phyloP scores from a whole-genome alignment of 495 filamentous ascomycete species.

The Xylaria nigripes region DNA sequence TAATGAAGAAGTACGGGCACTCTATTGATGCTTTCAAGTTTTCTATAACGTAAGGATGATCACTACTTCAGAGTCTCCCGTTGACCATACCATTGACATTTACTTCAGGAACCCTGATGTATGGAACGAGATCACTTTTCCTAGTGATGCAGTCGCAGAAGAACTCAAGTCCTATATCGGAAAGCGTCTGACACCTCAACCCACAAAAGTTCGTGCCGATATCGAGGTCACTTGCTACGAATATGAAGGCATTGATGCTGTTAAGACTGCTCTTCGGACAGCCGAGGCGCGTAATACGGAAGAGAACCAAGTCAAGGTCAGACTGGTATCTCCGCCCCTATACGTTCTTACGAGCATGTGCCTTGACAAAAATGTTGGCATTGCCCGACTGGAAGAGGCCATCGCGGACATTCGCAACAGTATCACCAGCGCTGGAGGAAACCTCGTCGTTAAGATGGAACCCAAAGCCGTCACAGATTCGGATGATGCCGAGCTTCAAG shows the following conservation, averaged over 20 bases:
- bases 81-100: neutral
- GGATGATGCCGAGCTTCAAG: constrained; percentile 92
- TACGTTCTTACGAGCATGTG: constrained; percentile 89
- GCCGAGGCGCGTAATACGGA: constrained; percentile 83
- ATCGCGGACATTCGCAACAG: constrained; percentile 73
- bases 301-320: constrained; percentile 92
- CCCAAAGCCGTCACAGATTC: constrained; percentile 98
- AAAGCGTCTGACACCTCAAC: constrained; percentile 92
- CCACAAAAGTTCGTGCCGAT: constrained; percentile 95
- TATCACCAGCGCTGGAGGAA: constrained; percentile 67
- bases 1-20: constrained; percentile 96
- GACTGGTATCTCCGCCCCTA: constrained; percentile 87
- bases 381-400: constrained; percentile 72
- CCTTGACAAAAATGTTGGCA: constrained; percentile 82
- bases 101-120: constrained; percentile 75
- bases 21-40: constrained; percentile 97
- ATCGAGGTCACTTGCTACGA: constrained; percentile 97
- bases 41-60: constrained; percentile 86
- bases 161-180: constrained; percentile 89
- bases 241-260: constrained; percentile 97
- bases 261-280: constrained; percentile 79
- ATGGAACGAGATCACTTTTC: constrained; percentile 87
- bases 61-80: neutral
- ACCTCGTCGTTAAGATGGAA: constrained; percentile 86
- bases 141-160: constrained; percentile 71